These are phyloP conservation scores for Tetradesmus obliquus DNA, from an alignment of 139 green algal species.

Conservation along the genomic window DNA sequence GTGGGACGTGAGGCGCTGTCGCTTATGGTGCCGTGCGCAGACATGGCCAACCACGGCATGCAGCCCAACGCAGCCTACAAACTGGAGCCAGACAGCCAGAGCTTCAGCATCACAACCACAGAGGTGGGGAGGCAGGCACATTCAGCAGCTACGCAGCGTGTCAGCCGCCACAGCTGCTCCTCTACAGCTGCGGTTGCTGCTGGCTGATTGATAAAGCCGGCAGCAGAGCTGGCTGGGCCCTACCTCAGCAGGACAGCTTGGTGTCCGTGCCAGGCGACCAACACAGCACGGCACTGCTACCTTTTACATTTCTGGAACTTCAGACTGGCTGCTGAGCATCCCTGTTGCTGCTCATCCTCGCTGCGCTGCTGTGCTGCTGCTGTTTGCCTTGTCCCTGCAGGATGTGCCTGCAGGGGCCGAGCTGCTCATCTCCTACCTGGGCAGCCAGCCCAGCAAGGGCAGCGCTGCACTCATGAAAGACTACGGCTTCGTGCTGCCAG, in stretches of 20 bases:
- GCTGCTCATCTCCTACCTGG: conserved; percentile 60
- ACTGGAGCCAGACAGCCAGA: conserved; percentile 38
- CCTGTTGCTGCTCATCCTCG: background rate
- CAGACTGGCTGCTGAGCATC: too few species aligned
- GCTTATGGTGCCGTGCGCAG: conserved; percentile 56
- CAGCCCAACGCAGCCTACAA: conserved; percentile 54
- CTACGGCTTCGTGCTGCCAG: conserved; percentile 60
- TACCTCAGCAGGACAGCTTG: too few species aligned
- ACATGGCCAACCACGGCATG: conserved; percentile 60
- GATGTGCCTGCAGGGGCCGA: conserved; percentile 50
- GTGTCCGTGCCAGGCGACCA: too few species aligned
- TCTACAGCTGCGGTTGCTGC: too few species aligned
- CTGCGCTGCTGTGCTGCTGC: background rate
- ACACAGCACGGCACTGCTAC: too few species aligned
- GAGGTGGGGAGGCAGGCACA: conserved; percentile 16
- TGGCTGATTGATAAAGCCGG: background rate
- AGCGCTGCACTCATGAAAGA: conserved; percentile 56
- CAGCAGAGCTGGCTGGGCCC: background rate
- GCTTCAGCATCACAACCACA: conserved; percentile 46
- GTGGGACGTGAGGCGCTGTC: conserved; percentile 54
- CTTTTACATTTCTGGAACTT: too few species aligned
- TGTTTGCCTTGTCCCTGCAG: conserved; percentile 31
- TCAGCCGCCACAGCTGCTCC: too few species aligned
- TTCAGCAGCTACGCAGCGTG: background rate
- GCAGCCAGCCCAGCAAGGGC: conserved; percentile 41